Evolutionary conservation across 2,329 filamentous ascomycete species (phyloP), one percentile per base, ranked within the genome.

Genomic region (Coniochaeta prunicola): DNA sequence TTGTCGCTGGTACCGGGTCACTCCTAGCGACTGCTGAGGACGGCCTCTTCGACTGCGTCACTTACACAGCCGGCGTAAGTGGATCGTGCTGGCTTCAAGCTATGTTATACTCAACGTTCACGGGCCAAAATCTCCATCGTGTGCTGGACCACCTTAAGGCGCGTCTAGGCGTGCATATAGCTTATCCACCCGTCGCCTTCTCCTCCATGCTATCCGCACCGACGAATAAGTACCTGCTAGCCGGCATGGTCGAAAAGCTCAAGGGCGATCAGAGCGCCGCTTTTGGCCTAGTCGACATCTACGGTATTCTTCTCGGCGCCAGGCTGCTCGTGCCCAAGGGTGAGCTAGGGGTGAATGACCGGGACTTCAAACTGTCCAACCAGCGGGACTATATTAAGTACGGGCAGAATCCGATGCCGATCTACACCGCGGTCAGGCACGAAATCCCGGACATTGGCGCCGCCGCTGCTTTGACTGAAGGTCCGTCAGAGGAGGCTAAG

Each of bases 11-110:
- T 3, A 87, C 92, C 0, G 92, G 93, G 0, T 97, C 92, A 0
- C 87, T 96, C 61, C 78, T 94, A 10, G 92, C 92, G 3, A 83
- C 91, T 0, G 85, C 91, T 60, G 89, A 97, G 70, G 89, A 90
- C 59, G 94, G 94, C 0, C 77, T 99, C 0, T 96, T 96, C 70
- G 92, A 97, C 73, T 97, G 94, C 70, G 83, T 91, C 12, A 97
- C 92, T 1, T 99, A 99, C 68, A 96, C 92, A 0, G 91, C 93
- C 5, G 94, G 94, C 1, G 94, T 99, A 55, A 97, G 92, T 69
- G 94, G 94, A 0, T 96, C 90, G 63, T 97, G 94, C 72, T 99
- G 94, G 94, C 80, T 97, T 6, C 93, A 97, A 71, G 81, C 90
- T 0, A 79, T 99, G 4, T 96, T 90, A 69, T 87, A 94, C 68